Evolutionary conservation across 2,329 filamentous ascomycete genomes (phyloP), one percentile per base, ranked within the genome.

Genomic region (Raffaelea arxii): DNA sequence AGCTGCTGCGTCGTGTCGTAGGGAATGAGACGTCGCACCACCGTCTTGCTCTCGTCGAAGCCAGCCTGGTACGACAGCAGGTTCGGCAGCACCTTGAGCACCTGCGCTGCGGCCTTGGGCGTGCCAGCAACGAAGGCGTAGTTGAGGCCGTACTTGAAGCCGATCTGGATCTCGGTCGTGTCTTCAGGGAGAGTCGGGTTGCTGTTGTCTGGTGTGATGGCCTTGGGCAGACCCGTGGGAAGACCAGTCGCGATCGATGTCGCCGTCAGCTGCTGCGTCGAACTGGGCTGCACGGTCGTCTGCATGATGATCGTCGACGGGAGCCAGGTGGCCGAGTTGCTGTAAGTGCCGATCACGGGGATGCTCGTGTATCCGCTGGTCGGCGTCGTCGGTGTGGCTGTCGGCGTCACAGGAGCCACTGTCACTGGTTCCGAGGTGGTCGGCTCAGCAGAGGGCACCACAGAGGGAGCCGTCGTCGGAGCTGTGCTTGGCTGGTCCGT

Each of bases 101-200:
- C 86, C 65, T 97, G 91, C 35, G 79, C 79, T 5, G 87, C 84
- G 18, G 89, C 85, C 53, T 82, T 73, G 14, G 79, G 72, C 51
- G 84, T 80, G 21, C 69, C 70, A 11, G 84, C 81, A 24, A 97
- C 85, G 59, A 94, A 95, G 9, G 76, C 68, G 63, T 92, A 98
- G 67, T 94, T 91, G 55, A 94, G 74, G 2, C 78, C 76, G 58
- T 80, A 84, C 44, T 78, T 70, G 74, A 97, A 96, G 27, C 86
- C 92, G 52, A 97, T 75, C 61, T 95, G 88, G 55, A 95, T 82
- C 55, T 86, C 65, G 4, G 78, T 80, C 1, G 77, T 80, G 54
- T 86, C 84, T 4, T 71, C 65, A 0, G 86, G 84, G 18, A 71
- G 62, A 4, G 66, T 49, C 10, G 61, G 55, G 19, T 72, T 69